Evolutionary conservation across 257 asterid species (phyloP), one percentile per base, ranked within the genome.

Genomic region (Anisodus tanguticus): DNA sequence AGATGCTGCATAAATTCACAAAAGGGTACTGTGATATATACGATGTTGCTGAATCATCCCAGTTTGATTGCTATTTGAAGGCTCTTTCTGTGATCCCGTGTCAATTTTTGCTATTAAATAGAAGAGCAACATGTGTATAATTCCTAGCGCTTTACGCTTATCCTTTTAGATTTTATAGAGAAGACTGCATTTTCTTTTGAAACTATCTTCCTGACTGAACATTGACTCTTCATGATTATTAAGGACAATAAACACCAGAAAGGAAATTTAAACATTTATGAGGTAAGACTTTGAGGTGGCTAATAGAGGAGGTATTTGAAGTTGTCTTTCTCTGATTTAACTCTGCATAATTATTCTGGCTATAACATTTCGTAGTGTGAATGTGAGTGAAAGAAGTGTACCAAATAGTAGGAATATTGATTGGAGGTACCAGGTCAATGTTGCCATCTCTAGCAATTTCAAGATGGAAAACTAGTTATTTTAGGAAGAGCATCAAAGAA

Each of bases 331-430:
- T 2, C 60, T 72, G 19, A 72, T 19, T 10, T 72, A n/a, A 19
- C 80, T 72, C 47, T 49, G 81, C 26, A 0, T 12, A 22, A 26
- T 22, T 51, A 76, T 76, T 51, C 39, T 35, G 81, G 62, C 81
- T 51, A 22, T 76, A 22, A 58, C 15, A 12, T 76, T 22, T 17
- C 22, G 2, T 22, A 12, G 63, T 51, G 45, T 51, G 81, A 13
- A 76, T 26, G 63, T 26, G 81, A 22, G 81, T 76, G 22, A 51
- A 76, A 53, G 81, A 76, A 76, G 1, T 49, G 63, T 11, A 51
- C 19, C 19, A 11, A 49, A 51, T 45, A 76, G 4, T 22, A 76
- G 80, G 81, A 76, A 51, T 76, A 22, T 76, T 9, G 8, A 49
- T 6, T 26, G 43, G 8, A 51, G 80, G 19, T 17, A 51, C 63